Evolutionary conservation across 768 basidiomycete genomes (phyloP), one percentile per base, ranked within the genome.

Genomic region (Suillus discolor): DNA sequence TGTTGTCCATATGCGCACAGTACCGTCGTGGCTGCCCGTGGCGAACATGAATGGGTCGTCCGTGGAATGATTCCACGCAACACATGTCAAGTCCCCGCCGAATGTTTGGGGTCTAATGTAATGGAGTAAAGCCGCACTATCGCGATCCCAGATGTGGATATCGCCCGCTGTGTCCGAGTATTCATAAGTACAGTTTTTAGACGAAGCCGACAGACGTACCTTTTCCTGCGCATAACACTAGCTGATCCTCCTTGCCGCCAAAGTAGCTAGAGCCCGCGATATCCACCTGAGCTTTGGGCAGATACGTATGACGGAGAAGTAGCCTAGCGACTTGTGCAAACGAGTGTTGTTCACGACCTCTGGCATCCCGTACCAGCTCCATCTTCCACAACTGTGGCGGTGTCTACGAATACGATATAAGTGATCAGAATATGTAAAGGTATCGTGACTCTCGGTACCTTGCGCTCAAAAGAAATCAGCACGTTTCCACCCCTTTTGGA

Each of bases 81-180:
- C 85, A 67, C 90, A 91, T 11, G 93, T 93, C 65, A 94, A 72
- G 71, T 93, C 91, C 31, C 89, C 89, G 2, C 86, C 84, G 38
- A 85, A 82, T 13, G 79, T 79, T 72, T 88, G 89, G 36, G 87
- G 83, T 16, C 84, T 86, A 69, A 94, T 83, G 67, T 88, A 84
- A 67, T 92, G 91, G 3, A 94, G 80, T 1, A 92, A 78, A 9
- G 86, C 82, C 6, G 85, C 93, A 13, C 89, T 90, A 77, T 93
- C 91, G 66, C 88, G 86, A 71, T 94, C 93, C 93, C 93, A 94
- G 15, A 94, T 91, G 71, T 92, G 89, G 16, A 94, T 88, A 70
- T 93, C 90, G 5, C 93, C 93, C 66, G 85, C 92, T 93, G 66
- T 42, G 28, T 54, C 53, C 23, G 49, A 64, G n/a, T n/a, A 49